phyloP scores from a whole-genome alignment of 257 asterid species.

The Solanum chiquidenum region DNA sequence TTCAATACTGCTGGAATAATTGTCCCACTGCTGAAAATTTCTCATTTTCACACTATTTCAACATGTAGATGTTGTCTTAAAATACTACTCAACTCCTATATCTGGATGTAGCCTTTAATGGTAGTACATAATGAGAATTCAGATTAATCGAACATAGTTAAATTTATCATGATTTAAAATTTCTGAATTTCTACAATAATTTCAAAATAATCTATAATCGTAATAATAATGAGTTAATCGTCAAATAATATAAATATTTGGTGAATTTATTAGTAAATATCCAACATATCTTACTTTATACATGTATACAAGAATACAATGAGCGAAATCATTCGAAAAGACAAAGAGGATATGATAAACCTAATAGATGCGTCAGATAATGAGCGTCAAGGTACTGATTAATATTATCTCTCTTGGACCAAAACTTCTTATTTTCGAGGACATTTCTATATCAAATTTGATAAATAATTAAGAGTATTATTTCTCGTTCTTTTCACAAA shows the following conservation, averaged over 20 bases:
- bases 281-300: background rate
- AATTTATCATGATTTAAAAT: background rate
- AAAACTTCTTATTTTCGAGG: background rate
- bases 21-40: background rate
- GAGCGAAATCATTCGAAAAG: too few relatives aligned
- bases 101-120: background rate
- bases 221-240: background rate
- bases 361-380: background rate
- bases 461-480: too few relatives aligned
- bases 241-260: background rate
- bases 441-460: too few relatives aligned
- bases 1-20: background rate
- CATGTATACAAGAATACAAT: too few relatives aligned
- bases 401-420: too few relatives aligned
- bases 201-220: background rate
- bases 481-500: background rate
- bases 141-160: background rate
- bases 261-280: background rate
- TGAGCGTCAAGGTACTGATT: too few relatives aligned
- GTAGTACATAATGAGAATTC: fast-evolving
- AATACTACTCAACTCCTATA: background rate
- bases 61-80: background rate
- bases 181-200: background rate
- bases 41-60: background rate
- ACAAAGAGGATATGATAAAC: background rate